Base-by-base conservation (phyloP, 768 basidiomycete genomes). In the Suillus hirtellus region DNA sequence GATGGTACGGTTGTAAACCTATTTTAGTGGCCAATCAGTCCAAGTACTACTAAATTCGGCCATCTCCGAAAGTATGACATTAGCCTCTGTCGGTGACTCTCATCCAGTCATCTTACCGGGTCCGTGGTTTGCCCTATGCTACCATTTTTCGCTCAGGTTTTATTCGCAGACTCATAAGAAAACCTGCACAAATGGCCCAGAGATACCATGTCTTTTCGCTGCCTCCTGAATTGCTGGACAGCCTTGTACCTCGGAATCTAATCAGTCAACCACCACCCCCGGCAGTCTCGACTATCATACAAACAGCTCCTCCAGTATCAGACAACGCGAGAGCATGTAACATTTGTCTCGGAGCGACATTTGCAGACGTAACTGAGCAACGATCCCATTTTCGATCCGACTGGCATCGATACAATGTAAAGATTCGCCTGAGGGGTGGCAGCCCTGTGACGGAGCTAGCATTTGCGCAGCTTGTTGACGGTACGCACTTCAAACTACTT, bases 351-450 rank as follows among this genome's bases (percentile, higher is more conserved):
- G 90, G 87, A 5, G 82, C 84, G 3, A 69, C 76, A 0, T 98
- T 99, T 66, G 67, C 78, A 14, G 87, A 89, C 63, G 83, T 99
- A 7, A 86, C 90, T 40, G 91, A 90, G 63, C 95, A 98, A 69
- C 83, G 95, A 59, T 73, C 78, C 1, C 96, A 99, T 76, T 97
- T 92, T 74, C 87, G 88, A 68, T 93, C 92, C 11, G 96, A 99
- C 75, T 99, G 96, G 97, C 96, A 99, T 82, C 86, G 95, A 63
- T 99, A 96, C 78, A 99, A 99, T 73, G 92, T 95, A 68, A 97
- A 96, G 77, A 83, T 86, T 54, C 87, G 88, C 62, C 77, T 95
- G 56, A 78, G 81, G 59, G 89, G 89, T 7, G 83, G 85, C 11
- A 78, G 80, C 24, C 75, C 87, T 31, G 86, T 95, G 24, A 79